These are phyloP conservation scores for Aspergillus ruber DNA, from an alignment of 2,329 filamentous ascomycete species.

Conservation along the genomic window DNA sequence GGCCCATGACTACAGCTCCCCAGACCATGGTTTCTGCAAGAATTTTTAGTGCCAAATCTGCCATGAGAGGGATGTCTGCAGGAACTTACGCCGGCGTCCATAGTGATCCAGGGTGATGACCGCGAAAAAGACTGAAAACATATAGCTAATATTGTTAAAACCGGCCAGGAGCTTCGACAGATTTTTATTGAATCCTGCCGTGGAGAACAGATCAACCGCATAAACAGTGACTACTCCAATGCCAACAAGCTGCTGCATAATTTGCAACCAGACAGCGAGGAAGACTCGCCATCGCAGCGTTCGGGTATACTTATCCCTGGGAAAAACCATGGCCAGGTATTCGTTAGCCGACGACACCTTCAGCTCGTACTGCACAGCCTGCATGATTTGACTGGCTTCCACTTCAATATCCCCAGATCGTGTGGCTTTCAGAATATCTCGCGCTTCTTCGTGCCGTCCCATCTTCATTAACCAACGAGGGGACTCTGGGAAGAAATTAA, in stretches of 20 bases:
- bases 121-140: constrained; percentile 58
- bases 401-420: neutral
- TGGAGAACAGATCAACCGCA: constrained; percentile 30
- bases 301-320: neutral
- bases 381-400: neutral
- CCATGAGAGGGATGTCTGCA: neutral
- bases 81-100: constrained; percentile 48
- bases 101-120: constrained; percentile 62
- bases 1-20: constrained; percentile 55
- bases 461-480: constrained; percentile 39
- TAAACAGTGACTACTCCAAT: constrained; percentile 60
- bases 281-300: constrained; percentile 44
- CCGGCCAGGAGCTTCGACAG: constrained; percentile 57
- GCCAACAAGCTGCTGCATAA: constrained; percentile 60
- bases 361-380: neutral
- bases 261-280: constrained; percentile 61
- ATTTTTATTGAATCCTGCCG: constrained; percentile 53
- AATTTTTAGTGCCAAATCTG: neutral
- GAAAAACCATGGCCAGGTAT: constrained; percentile 57
- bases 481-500: constrained; percentile 42
- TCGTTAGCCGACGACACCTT: constrained; percentile 30
- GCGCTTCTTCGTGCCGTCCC: constrained; percentile 57
- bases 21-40: constrained; percentile 45
- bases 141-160: constrained; percentile 46
- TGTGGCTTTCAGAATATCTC: constrained; percentile 47